Base-by-base conservation (phyloP, 768 basidiomycete genomes). In the Lyophyllum decastes region DNA sequence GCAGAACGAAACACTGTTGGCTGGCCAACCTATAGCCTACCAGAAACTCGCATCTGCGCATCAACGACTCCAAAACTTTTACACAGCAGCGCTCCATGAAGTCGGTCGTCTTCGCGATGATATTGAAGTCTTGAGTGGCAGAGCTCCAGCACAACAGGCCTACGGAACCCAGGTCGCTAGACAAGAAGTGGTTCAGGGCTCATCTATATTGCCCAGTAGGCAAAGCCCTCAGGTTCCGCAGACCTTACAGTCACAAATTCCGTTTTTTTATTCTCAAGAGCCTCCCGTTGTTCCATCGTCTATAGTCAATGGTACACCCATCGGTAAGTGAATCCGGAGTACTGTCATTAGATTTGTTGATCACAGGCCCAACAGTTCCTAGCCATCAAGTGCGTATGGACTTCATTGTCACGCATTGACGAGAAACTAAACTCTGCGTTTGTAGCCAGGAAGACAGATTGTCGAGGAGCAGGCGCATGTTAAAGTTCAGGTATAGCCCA, bases 21-120 rank as follows among this genome's bases (percentile, higher is more conserved):
- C 59, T 6, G 51, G 53, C 25, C 61, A 63, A 27, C 52, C 60
- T 41, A 11, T 24, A 11, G 52, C 52, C 34, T 69, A 69, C 57
- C 57, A 50, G 2, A 61, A 57, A 22, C 57, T 70, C n/a, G 45
- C 64, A 17, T 17, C 54, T 14, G 69, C 70, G 24, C 59, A 65
- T 46, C 56, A 55, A 3, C 57, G 52, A 30, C 50, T 65, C 25
- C 41, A 58, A 25, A 54, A 40, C 25, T 22, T 59, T 11, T 60
- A 69, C 52, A 43, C 52, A n/a, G 45, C 52, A 17, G 64, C 66
- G 4, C 47, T 65, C 12, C 55, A 54, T 22, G 67, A 70, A 56
- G 62, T 68, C n/a, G 40, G 46, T 4, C 49, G 57, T 6, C 61
- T 70, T 60, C 60, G 66, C 10, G 43, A 41, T n/a, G 49, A 55